phyloP scores from a whole-genome alignment of 2,329 filamentous ascomycete genomes.

The Fusarium buxicola region DNA sequence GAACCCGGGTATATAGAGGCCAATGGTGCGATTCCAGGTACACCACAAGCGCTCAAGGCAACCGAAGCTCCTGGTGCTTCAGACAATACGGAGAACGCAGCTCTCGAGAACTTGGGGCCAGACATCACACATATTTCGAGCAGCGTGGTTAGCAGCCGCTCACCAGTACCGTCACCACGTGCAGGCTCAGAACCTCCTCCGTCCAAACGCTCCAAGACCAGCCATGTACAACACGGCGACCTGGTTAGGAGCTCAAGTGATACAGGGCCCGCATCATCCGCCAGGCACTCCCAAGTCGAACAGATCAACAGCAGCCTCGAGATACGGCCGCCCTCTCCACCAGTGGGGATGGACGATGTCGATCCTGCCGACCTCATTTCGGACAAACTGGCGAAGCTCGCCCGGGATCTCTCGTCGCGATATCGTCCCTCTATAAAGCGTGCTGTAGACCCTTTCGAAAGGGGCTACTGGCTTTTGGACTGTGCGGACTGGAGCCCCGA shows the following conservation, averaged over 20 bases:
- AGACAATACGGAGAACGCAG: constrained; percentile 11
- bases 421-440: constrained; percentile 61
- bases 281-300: constrained; percentile 23
- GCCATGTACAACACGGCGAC: constrained; percentile 24
- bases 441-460: constrained; percentile 67
- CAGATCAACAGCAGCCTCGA: constrained; percentile 54
- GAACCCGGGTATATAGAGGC: constrained; percentile 4
- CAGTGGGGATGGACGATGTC: constrained; percentile 60
- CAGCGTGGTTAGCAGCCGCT: constrained; percentile 41
- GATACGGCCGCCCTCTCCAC: constrained; percentile 67
- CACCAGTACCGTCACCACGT: constrained; percentile 33
- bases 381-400: constrained; percentile 60
- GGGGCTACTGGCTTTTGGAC: constrained; percentile 81
- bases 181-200: constrained; percentile 49
- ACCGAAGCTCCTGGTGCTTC: not conserved
- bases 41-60: constrained; percentile 19
- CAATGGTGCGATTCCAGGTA: constrained; percentile 44
- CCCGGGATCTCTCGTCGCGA: constrained; percentile 63
- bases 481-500: constrained; percentile 64
- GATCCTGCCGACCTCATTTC: constrained; percentile 66
- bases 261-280: constrained; percentile 36
- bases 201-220: constrained; percentile 44
- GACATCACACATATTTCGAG: constrained; percentile 51
- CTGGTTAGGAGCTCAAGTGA: constrained; percentile 49
- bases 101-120: constrained; percentile 23